phyloP scores from a whole-genome alignment of 2,329 filamentous ascomycete species.

The Zopfia rhizophila region DNA sequence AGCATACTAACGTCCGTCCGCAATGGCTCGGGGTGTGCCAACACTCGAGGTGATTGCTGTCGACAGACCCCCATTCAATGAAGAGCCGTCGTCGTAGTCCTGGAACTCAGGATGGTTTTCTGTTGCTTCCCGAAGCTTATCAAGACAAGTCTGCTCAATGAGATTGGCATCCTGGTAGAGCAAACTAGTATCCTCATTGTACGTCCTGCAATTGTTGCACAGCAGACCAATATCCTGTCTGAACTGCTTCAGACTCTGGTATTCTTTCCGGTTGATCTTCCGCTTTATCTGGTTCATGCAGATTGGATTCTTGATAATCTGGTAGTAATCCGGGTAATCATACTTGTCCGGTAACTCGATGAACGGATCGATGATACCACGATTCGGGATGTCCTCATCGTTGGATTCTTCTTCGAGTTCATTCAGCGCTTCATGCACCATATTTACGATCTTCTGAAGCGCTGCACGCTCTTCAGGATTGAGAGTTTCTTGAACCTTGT shows the following conservation, averaged over 20 bases:
- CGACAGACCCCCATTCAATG: constrained; percentile 59
- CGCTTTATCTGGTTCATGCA: constrained; percentile 95
- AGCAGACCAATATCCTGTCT: constrained; percentile 83
- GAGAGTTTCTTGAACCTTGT: constrained; percentile 74
- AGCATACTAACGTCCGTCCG: constrained; percentile 14
- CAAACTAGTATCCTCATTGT: constrained; percentile 95
- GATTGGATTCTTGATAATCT: constrained; percentile 91
- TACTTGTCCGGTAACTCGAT: constrained; percentile 89
- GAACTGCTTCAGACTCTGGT: constrained; percentile 82
- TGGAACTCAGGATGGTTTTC: constrained; percentile 66
- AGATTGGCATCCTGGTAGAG: constrained; percentile 91
- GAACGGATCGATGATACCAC: constrained; percentile 92
- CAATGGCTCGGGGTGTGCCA: constrained; percentile 40
- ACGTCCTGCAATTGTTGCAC: constrained; percentile 91
- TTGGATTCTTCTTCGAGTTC: constrained; percentile 81
- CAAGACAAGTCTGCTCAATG: constrained; percentile 74
- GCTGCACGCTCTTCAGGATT: constrained; percentile 74
- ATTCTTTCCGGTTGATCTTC: constrained; percentile 96
- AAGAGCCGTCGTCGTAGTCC: constrained; percentile 65
- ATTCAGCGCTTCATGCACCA: constrained; percentile 82
- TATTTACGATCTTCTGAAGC: constrained; percentile 83
- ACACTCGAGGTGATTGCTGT: constrained; percentile 45
- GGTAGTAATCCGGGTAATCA: constrained; percentile 93
- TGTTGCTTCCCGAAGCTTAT: constrained; percentile 65
- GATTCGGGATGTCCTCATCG: constrained; percentile 68